Base-by-base conservation (phyloP, 257 asterid species). In the Jaltomata sinuosa region DNA sequence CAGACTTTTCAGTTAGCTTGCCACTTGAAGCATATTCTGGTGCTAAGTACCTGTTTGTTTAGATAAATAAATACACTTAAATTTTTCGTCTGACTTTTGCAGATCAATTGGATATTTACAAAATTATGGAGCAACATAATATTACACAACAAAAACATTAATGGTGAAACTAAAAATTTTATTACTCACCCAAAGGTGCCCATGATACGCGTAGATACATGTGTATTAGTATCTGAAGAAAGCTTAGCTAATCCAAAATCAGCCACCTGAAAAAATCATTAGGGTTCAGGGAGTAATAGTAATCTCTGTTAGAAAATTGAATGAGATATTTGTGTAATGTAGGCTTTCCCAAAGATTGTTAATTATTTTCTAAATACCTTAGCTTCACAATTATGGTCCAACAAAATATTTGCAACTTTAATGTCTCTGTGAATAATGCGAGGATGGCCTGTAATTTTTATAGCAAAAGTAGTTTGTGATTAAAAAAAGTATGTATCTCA, bases 231-330 rank as follows among this genome's bases (percentile, higher is more conserved):
- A 87, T 94, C 99, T 5, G 86, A 83, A 21, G 97, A 94, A 71
- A 96, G 97, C 84, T 96, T 94, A 83, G 99, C 99, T 89, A 96
- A 76, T 40, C 99, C 99, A 84, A 96, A 96, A 88, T 96, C 99
- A 80, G 99, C 97, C 57, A 96, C 99, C 99, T 96, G 19, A 83
- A 38, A 47, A 11, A 4, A 31, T 25, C 15, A 47, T 78, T 32
- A 42, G 14, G 22, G 32, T 8, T 40, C 5, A 74, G n/a, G 3
- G 57, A 42, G 11, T 42, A 14, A 36, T 4, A 36, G 34, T 36
- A 12, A 54, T 36, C 10, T 57, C n/a, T 36, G 36, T 81, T 55
- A 0, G 6, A 8, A 54, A 22, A 18, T 2, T 81, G 9, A 36
- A 38, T 16, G 52, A 55, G 76, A 21, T 59, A 55, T 54, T n/a